Conservation (phyloP, 805 yeast species). For the Blastobotrys mokoenaii region DNA sequence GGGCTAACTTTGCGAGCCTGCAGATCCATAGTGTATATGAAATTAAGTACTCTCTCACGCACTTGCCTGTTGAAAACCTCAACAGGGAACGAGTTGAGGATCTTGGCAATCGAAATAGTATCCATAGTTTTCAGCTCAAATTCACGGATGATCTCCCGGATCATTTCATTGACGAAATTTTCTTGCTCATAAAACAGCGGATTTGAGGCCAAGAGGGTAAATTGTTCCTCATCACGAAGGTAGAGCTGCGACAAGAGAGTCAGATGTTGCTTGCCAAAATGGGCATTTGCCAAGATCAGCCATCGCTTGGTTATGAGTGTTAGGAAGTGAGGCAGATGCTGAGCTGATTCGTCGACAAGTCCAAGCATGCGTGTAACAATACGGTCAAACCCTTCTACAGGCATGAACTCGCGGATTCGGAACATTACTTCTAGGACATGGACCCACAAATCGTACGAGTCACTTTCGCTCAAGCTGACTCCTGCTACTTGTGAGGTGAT, state of each 20-base stretch:
- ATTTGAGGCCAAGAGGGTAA: conserved; percentile 1
- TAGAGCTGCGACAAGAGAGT: conserved; percentile 2
- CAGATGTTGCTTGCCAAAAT: conserved; percentile 5
- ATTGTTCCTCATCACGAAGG: neutral
- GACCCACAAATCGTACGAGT: neutral
- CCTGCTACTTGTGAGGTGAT: neutral
- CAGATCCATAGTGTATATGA: conserved; percentile 1
- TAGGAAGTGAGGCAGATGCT: neutral
- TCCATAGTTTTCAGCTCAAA: neutral
- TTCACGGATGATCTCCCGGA: neutral
- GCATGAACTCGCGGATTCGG: conserved; percentile 8
- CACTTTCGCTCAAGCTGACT: neutral
- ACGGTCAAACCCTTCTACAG: conserved; percentile 1
- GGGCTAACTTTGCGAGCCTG: neutral
- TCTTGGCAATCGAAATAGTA: conserved; percentile 1
- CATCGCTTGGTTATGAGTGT: conserved; percentile 9
- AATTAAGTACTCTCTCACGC: neutral
- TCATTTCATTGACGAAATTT: conserved; percentile 1
- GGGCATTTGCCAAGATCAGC: conserved; percentile 9
- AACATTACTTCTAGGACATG: conserved; percentile 6
- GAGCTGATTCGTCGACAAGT: neutral
- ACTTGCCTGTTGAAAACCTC: conserved; percentile 4
- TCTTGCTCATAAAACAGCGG: conserved; percentile 12
- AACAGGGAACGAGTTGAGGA: conserved; percentile 5
- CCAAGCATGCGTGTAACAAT: conserved; percentile 2